Conservation (phyloP, 2,329 filamentous ascomycete genomes). For the Arthroderma sp. region DNA sequence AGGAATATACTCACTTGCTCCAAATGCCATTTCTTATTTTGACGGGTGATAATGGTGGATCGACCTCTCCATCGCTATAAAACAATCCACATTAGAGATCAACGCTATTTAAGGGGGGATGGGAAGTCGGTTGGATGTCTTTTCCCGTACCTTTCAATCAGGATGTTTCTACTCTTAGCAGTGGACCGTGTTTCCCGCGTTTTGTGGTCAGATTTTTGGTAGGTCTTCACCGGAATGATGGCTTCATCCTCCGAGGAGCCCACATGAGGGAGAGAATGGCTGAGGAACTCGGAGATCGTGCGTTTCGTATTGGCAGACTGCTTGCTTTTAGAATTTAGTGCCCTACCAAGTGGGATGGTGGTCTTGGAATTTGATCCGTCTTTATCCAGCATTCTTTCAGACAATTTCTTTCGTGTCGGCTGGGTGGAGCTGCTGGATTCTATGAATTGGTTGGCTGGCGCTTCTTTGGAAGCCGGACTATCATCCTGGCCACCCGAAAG, state of each 20-base stretch:
- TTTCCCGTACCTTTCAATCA: constrained; percentile 8
- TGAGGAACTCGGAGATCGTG: not conserved
- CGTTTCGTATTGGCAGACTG: not conserved
- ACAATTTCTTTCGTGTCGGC: constrained; percentile 9
- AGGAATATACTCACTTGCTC: not conserved
- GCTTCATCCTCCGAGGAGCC: constrained; percentile 7
- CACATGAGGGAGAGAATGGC: constrained; percentile 7
- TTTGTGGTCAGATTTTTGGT: constrained; percentile 1
- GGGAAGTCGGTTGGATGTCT: not conserved
- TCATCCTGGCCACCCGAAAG: constrained; percentile 10
- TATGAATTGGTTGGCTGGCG: not conserved
- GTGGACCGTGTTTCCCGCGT: constrained; percentile 21
- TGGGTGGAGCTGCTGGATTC: not conserved
- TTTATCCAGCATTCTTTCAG: constrained; percentile 6
- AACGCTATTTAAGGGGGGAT: not conserved
- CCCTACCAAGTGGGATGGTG: not conserved
- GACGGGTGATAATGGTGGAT: not conserved
- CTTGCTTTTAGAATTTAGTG: not conserved
- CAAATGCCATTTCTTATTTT: not conserved
- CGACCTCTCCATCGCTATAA: constrained; percentile 4
- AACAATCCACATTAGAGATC: not conserved
- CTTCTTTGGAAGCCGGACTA: constrained; percentile 16
- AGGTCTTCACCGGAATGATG: constrained; percentile 21
- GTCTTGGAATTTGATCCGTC: not conserved
- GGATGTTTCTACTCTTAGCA: constrained; percentile 8